Evolutionary conservation across 306 rosid species (phyloP).

Genomic region (Castanea crenata): DNA sequence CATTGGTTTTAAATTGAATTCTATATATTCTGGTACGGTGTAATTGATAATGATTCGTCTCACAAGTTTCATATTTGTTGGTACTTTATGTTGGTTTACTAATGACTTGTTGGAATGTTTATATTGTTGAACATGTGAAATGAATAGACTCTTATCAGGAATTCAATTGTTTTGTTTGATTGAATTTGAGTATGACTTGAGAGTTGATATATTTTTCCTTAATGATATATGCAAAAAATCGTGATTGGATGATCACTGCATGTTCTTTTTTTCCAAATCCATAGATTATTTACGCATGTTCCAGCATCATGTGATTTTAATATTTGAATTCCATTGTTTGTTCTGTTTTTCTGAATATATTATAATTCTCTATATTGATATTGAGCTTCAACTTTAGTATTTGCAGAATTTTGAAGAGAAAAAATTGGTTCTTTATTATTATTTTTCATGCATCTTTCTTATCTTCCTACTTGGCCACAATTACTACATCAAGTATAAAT

Average conservation of each 20-base stretch:
- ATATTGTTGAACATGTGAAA: too few species aligned
- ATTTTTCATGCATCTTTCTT: not conserved
- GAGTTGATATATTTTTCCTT: constrained; percentile 12
- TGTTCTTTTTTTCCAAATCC: constrained; percentile 16
- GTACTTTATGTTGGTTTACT: not conserved
- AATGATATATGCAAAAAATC: not conserved
- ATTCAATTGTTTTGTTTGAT: constrained; percentile 9
- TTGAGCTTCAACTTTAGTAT: not conserved
- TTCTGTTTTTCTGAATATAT: not conserved
- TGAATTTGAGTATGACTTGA: constrained; percentile 10
- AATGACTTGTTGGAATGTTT: too few species aligned
- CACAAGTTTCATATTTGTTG: not conserved
- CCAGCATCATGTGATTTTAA: not conserved
- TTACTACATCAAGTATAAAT: not conserved
- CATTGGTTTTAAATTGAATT: not conserved
- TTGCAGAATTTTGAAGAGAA: not conserved
- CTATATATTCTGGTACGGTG: not conserved
- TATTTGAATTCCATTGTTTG: constrained; percentile 9
- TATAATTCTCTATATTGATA: not conserved
- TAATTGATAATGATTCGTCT: not conserved
- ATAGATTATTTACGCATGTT: not conserved
- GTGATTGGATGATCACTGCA: constrained; percentile 1
- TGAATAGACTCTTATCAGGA: not conserved
- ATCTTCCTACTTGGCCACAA: too few species aligned
- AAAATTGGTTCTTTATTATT: not conserved